Conservation (phyloP, 2,329 filamentous ascomycete species). For the Alternaria gansuensis region DNA sequence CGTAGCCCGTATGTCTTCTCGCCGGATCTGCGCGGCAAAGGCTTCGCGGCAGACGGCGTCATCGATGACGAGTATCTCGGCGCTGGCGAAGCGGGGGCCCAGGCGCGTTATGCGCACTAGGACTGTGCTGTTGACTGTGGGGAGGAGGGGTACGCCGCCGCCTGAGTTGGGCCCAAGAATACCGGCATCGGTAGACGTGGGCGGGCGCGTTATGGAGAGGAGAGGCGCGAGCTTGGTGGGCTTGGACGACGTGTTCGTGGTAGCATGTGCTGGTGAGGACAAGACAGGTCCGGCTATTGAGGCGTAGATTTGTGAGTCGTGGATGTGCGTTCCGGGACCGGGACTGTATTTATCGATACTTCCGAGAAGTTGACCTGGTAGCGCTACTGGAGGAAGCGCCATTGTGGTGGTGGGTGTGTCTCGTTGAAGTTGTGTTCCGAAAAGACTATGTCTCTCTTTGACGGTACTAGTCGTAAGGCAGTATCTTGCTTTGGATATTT, state of each 20-base stretch:
- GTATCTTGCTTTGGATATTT: background rate
- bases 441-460: background rate
- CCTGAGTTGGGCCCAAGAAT: slow-evolving; percentile 36
- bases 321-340: slow-evolving; percentile 85
- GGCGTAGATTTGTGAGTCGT: slow-evolving; percentile 77
- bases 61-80: slow-evolving; percentile 83
- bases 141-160: slow-evolving; percentile 74
- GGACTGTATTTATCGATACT: slow-evolving; percentile 71
- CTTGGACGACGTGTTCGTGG: slow-evolving; percentile 59
- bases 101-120: slow-evolving; percentile 87
- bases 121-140: slow-evolving; percentile 80
- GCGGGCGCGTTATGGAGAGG: slow-evolving; percentile 49
- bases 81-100: slow-evolving; percentile 82
- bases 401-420: slow-evolving; percentile 30
- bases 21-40: slow-evolving; percentile 84
- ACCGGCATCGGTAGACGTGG: slow-evolving; percentile 25
- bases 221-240: slow-evolving; percentile 55
- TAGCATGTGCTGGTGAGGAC: slow-evolving; percentile 56
- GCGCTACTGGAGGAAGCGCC: slow-evolving; percentile 63
- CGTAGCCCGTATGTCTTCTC: slow-evolving; percentile 91
- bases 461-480: background rate
- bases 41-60: slow-evolving; percentile 74
- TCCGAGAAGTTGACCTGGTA: slow-evolving; percentile 85
- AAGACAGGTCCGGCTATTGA: slow-evolving; percentile 80
- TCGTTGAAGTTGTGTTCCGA: background rate